Conservation (phyloP, 176 grass and related monocot genomes). For the Tillandsia leiboldiana region DNA sequence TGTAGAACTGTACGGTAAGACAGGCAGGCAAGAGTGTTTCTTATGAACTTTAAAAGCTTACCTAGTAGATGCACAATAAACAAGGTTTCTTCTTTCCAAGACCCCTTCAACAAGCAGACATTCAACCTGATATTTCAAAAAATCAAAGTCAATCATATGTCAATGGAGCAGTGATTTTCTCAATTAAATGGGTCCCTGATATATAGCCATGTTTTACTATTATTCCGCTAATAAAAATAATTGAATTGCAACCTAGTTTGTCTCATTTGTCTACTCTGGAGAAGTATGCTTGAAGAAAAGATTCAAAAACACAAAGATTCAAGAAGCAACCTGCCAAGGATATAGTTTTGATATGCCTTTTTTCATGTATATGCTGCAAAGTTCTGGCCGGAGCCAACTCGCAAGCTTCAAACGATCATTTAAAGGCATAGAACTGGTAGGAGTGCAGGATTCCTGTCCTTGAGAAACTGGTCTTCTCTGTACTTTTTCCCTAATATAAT, state of each 20-base stretch:
- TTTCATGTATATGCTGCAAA: constrained; percentile 78
- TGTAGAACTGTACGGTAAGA: not conserved
- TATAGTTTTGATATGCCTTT: constrained; percentile 81
- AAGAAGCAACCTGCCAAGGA: constrained; percentile 77
- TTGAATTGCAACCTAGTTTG: not conserved
- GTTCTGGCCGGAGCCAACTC: constrained; percentile 67
- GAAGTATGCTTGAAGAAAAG: constrained; percentile 8
- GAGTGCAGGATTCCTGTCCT: constrained; percentile 35
- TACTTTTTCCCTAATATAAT: constrained; percentile 9
- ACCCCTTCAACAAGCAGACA: constrained; percentile 84
- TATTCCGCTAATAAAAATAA: not conserved
- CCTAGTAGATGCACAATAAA: constrained; percentile 98
- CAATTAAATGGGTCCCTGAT: too few species aligned
- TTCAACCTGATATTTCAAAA: constrained; percentile 42
- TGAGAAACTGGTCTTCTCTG: constrained; percentile 30
- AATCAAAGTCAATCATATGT: constrained; percentile 12
- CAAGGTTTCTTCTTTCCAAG: constrained; percentile 89
- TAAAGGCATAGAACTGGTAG: constrained; percentile 51
- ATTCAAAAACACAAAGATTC: constrained; percentile 9
- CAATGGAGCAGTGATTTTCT: not conserved
- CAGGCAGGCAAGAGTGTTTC: not conserved
- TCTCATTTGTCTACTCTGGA: constrained; percentile 8
- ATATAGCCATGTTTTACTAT: too few species aligned
- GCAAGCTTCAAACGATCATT: constrained; percentile 57
- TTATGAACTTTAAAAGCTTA: constrained; percentile 29